phyloP scores from a whole-genome alignment of 192 early-diverging fungal genomes.

The Glomus cerebriforme region DNA sequence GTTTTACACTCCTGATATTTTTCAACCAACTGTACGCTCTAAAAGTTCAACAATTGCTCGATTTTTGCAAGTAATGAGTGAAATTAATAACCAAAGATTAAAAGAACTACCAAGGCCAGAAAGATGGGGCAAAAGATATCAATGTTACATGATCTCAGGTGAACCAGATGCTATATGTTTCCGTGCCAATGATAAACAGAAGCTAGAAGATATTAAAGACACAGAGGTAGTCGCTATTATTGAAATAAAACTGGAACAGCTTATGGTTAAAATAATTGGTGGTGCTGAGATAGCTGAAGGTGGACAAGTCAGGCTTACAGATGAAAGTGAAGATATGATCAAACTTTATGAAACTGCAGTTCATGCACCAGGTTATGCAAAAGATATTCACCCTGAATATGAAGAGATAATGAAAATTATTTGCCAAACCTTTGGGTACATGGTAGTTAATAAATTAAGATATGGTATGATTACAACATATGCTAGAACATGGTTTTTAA shows the following conservation, averaged over 20 bases:
- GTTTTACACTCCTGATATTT: too few relatives aligned
- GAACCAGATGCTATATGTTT: conserved; percentile 8
- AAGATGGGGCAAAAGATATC: too few relatives aligned
- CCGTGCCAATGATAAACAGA: background rate
- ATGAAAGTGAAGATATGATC: conserved; percentile 2
- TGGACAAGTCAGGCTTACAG: background rate
- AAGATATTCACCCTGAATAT: background rate
- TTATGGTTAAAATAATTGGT: background rate
- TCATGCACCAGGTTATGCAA: background rate
- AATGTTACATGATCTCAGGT: background rate
- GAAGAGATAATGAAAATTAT: conserved; percentile 3
- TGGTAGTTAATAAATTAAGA: conserved; percentile 33
- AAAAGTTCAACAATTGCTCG: too few relatives aligned
- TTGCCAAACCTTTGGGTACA: conserved; percentile 34
- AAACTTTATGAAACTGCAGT: background rate
- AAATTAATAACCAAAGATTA: too few relatives aligned
- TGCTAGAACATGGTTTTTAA: conserved; percentile 37
- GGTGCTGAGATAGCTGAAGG: background rate
- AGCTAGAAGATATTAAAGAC: background rate
- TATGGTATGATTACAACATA: conserved; percentile 34
- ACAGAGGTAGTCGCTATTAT: background rate
- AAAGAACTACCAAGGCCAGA: too few relatives aligned
- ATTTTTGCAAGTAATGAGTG: too few relatives aligned
- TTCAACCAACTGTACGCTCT: too few relatives aligned
- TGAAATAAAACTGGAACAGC: conserved; percentile 17